Base-by-base conservation (phyloP, 495 filamentous ascomycete species). In the Geopyxis carbonaria region DNA sequence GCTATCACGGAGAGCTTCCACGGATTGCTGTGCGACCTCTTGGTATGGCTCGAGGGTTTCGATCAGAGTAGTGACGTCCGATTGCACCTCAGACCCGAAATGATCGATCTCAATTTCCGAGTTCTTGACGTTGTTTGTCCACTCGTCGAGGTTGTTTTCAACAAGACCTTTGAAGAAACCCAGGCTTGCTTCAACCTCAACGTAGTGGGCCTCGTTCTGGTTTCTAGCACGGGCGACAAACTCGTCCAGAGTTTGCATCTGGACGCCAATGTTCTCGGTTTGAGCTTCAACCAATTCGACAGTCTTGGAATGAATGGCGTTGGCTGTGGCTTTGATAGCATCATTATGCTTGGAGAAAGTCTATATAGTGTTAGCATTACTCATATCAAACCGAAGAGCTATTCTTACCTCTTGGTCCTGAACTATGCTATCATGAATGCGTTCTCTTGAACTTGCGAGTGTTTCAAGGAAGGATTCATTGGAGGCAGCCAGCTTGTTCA, bases 241-340 rank as follows among this genome's bases (percentile, higher is more conserved):
- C 43, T 84, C 80, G 59, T 93, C 89, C 4, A 95, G 66, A 5
- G 80, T 78, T 46, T 69, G 69, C 72, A 97, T 87, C 59, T 95
- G 83, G 5, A 64, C 66, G 41, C 79, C 76, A 61, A 97, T 78
- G 42, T 91, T 76, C 27, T 67, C 68, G 62, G 93, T 78, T 57
- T 95, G 91, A 19, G 75, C 76, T 53, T 86, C 79, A 7, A 94
- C 87, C 47, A 92, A 89, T 1, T 74, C 75, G 14, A 93, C 72
- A 0, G 86, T 92, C 59, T 92, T 78, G n/a, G 80, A 77, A 44
- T 95, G 84, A 7, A 95, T 83, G 0, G 82, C 80, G 39, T 79
- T 76, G 1, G 86, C 91, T 0, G 79, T 76, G 2, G 67, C 67
- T 45, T 83, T 78, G 44, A 95, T 84, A 2, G 79, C 75, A 1